Evolutionary conservation across 352 stramenopile genomes (phyloP).

Genomic region (Nothophytophthora sp.): DNA sequence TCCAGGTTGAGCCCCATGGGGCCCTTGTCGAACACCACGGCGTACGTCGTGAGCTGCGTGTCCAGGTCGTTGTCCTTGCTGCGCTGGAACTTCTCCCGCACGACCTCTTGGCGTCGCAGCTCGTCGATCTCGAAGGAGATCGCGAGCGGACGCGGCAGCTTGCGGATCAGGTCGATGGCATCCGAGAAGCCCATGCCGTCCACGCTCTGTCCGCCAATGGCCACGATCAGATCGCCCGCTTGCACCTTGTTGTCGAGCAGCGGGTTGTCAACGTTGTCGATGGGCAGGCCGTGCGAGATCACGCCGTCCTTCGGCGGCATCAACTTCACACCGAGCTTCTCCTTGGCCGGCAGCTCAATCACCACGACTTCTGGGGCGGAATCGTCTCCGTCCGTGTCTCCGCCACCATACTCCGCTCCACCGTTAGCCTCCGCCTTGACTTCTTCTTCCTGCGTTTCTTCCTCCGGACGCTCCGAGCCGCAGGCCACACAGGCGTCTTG

Average conservation of each 20-base stretch:
- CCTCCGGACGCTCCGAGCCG: conserved; percentile 45
- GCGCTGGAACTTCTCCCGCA: conserved; percentile 52
- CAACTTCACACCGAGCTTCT: conserved; percentile 87
- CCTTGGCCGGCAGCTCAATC: conserved; percentile 82
- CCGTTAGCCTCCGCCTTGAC: background rate
- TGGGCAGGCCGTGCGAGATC: conserved; percentile 79
- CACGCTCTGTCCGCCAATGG: conserved; percentile 76
- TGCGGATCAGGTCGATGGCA: conserved; percentile 84
- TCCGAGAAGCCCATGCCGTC: conserved; percentile 83
- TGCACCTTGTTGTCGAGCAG: conserved; percentile 83
- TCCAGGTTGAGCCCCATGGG: conserved; percentile 87
- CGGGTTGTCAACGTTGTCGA: conserved; percentile 89
- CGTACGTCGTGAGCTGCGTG: conserved; percentile 78
- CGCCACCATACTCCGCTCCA: background rate
- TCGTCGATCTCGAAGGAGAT: conserved; percentile 87
- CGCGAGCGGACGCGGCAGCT: conserved; percentile 72
- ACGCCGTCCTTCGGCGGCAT: conserved; percentile 83
- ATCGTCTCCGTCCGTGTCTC: conserved; percentile 8
- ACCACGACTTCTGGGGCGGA: conserved; percentile 54
- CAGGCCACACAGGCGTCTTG: conserved; percentile 64
- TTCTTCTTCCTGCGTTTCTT: conserved; percentile 17
- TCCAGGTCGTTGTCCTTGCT: conserved; percentile 70
- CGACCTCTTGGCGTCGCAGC: conserved; percentile 52
- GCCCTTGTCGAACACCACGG: conserved; percentile 84
- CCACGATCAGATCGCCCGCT: conserved; percentile 81